Evolutionary conservation across 331 rosid genomes (phyloP).

Genomic region (Pyrus hybrid): DNA sequence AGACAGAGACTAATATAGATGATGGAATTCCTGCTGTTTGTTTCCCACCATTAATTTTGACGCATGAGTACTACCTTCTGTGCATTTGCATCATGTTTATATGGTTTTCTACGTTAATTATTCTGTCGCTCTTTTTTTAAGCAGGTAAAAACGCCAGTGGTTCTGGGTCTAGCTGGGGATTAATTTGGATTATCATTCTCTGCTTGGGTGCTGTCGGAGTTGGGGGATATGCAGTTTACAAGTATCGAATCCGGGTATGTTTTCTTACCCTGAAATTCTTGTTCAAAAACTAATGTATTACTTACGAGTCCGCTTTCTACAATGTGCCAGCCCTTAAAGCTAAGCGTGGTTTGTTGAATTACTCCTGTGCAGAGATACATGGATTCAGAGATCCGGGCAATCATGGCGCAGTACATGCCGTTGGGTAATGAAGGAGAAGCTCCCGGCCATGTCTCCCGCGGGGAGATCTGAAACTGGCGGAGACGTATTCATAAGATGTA

Average conservation of each 20-base stretch:
- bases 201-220: slow-evolving; percentile 46
- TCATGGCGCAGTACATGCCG: slow-evolving; percentile 99
- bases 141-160: slow-evolving; percentile 25
- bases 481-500: not conserved
- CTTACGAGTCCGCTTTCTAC: not conserved
- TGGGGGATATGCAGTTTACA: slow-evolving; percentile 79
- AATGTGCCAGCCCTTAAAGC: not conserved
- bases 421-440: slow-evolving; percentile 71
- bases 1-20: not conserved
- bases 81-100: too few species aligned
- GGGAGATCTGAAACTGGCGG: slow-evolving; percentile 16
- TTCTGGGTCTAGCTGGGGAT: slow-evolving; percentile 37
- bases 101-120: too few species aligned
- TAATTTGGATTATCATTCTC: slow-evolving; percentile 48
- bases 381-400: slow-evolving; percentile 87
- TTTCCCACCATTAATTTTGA: not conserved
- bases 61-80: not conserved
- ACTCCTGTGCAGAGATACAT: slow-evolving; percentile 63
- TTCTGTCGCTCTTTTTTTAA: not conserved
- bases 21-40: not conserved
- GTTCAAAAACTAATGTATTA: too few species aligned
- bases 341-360: not conserved
- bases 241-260: slow-evolving; percentile 87
- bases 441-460: slow-evolving; percentile 32
- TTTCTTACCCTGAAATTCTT: not conserved